A percentile compares a stretch with the other conserved stretches of the same genome.
Conservation (phyloP, 2,329 filamentous ascomycete species). For the Alternaria novae-zelandiae region DNA sequence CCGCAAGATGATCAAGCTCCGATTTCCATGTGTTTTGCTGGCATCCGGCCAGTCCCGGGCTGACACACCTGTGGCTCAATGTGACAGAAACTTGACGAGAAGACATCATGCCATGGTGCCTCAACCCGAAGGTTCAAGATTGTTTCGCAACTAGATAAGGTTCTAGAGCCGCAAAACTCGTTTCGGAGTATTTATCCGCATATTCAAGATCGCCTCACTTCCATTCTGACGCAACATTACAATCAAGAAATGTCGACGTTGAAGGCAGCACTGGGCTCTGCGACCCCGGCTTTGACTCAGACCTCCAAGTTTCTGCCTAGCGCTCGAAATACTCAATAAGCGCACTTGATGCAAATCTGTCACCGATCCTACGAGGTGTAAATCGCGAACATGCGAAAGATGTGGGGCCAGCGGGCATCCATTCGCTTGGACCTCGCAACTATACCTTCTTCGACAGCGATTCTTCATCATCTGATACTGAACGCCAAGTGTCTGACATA, state of each 20-base stretch:
- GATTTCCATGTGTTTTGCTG: constrained; percentile 11
- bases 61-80: constrained; percentile 9
- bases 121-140: neutral
- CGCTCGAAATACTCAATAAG: neutral
- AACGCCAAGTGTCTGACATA: constrained; percentile 1
- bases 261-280: constrained; percentile 5
- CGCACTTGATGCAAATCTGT: neutral
- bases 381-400: neutral
- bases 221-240: neutral
- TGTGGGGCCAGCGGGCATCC: neutral
- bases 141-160: neutral
- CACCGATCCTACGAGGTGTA: constrained; percentile 1
- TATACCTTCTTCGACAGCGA: neutral
- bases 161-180: neutral
- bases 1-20: constrained; percentile 7
- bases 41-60: constrained; percentile 30
- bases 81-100: neutral
- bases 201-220: neutral
- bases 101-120: neutral
- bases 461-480: neutral
- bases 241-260: constrained; percentile 11
- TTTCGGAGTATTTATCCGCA: constrained; percentile 4
- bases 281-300: constrained; percentile 21
- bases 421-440: neutral
- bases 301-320: constrained; percentile 5